Evolutionary conservation across 2,329 filamentous ascomycete species (phyloP), one percentile per base, ranked within the genome.

Genomic region (Diaporthe eres): DNA sequence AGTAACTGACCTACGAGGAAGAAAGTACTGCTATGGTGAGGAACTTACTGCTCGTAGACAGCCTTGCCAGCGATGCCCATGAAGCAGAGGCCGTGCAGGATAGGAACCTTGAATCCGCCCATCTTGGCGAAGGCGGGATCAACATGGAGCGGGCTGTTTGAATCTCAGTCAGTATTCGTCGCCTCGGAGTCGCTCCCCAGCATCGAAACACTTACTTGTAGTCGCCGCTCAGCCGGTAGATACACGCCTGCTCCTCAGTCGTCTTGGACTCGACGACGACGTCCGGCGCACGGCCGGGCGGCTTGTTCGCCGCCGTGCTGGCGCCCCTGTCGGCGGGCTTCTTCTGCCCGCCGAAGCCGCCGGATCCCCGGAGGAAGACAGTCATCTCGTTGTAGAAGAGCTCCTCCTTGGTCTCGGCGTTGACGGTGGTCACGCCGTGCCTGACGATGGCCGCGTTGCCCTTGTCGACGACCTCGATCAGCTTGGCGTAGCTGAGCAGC

Each of bases 391-490:
- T 98, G 89, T 98, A 98, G 87, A 98, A 98, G 78, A 99, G 87
- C 76, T 97, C 94, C 83, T 98, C 94, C 80, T 95, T 95, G 0
- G 92, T 97, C 79, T 91, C 92, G 76, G 94, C 95, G 83, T 98
- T 92, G 83, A 95, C 92, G 61, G 97, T 98, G 47, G 93, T 94
- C 79, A 93, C 92, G 78, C 94, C 95, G 28, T 90, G 92, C 81
- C 96, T 94, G 74, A 97, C 91, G 74, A 98, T 89, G 77, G 95
- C 96, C 25, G 96, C 95, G 79, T 91, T 93, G 81, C 96, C 96
- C 90, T 98, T 99, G 88, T 99, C 97, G 65, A 98, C 91, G 13
- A 98, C 96, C 84, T 99, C 97, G 77, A 99, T 91, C 75, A 99
- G 92, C 84, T 92, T 93, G 76, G 92, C 94, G 82, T 92, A 91